Evolutionary conservation across 371 early-diverging fungal species (phyloP).

Genomic region (Cokeromyces recurvatus): DNA sequence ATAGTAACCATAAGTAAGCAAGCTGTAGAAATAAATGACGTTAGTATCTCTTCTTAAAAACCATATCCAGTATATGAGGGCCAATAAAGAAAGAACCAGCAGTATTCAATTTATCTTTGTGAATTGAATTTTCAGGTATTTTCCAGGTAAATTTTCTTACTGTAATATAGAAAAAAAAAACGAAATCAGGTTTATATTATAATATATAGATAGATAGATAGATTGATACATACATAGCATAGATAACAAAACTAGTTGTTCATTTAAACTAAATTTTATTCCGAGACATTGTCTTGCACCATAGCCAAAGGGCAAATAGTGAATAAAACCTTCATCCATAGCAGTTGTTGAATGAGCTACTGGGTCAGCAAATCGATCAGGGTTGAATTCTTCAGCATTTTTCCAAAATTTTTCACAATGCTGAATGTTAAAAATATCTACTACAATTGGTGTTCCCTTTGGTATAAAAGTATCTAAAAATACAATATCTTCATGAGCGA

Average conservation of each 20-base stretch:
- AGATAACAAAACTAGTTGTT: slow-evolving; percentile 21
- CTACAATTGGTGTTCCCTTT: slow-evolving; percentile 28
- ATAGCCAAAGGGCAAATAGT: slow-evolving; percentile 21
- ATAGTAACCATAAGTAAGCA: too few species aligned
- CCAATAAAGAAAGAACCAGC: slow-evolving; percentile 4
- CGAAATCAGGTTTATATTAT: background rate
- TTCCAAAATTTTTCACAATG: slow-evolving; percentile 12
- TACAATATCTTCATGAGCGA: slow-evolving; percentile 24
- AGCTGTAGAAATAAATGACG: too few species aligned
- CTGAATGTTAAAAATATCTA: slow-evolving; percentile 26
- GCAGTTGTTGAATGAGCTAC: background rate
- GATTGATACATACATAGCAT: slow-evolving; percentile 18
- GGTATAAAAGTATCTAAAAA: slow-evolving; percentile 35
- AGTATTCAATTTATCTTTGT: slow-evolving; percentile 13
- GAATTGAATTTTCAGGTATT: slow-evolving; percentile 19
- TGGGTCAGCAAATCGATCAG: slow-evolving; percentile 11
- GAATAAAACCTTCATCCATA: background rate
- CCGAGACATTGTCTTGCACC: slow-evolving; percentile 31
- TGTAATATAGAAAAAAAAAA: background rate
- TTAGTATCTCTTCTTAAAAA: slow-evolving; percentile 21
- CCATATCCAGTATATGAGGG: slow-evolving; percentile 6
- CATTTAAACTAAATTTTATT: slow-evolving; percentile 19
- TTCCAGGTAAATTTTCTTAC: slow-evolving; percentile 20
- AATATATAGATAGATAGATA: background rate
- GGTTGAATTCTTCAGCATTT: slow-evolving; percentile 14